Conservation (phyloP, 2,329 filamentous ascomycete species). For the Orbilia brochopaga region DNA sequence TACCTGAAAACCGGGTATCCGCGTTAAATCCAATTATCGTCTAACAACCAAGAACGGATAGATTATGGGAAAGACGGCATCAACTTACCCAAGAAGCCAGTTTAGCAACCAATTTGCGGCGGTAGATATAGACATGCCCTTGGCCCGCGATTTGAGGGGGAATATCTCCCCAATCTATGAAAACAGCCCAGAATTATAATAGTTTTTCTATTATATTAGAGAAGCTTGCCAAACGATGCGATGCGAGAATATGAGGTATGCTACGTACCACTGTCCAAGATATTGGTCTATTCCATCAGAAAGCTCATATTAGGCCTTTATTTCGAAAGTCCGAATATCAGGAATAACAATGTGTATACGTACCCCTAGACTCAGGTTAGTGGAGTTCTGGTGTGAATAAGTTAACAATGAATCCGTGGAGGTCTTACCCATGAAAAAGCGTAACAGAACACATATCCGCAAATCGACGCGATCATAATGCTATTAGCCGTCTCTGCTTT, state of each 20-base stretch:
- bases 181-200: too few species aligned
- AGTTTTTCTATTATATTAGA: too few species aligned
- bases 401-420: background rate
- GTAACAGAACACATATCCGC: conserved; percentile 80
- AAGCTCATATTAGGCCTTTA: too few species aligned
- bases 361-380: conserved; percentile 11
- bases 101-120: conserved; percentile 80
- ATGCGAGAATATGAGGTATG: background rate
- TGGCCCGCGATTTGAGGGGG: conserved; percentile 72
- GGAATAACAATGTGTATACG: too few species aligned
- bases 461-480: conserved; percentile 70
- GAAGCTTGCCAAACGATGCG: background rate
- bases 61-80: background rate
- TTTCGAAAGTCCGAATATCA: too few species aligned
- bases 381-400: background rate
- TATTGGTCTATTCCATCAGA: conserved; percentile 3
- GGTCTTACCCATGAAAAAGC: conserved; percentile 71
- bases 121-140: conserved; percentile 76
- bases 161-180: conserved; percentile 69
- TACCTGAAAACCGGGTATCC: too few species aligned
- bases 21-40: too few species aligned
- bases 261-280: conserved; percentile 29
- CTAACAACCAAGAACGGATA: too few species aligned
- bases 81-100: conserved; percentile 60
- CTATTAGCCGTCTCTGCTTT: conserved; percentile 64